phyloP scores from a whole-genome alignment of 495 filamentous ascomycete species.

The Clavariopsis aquatica region DNA sequence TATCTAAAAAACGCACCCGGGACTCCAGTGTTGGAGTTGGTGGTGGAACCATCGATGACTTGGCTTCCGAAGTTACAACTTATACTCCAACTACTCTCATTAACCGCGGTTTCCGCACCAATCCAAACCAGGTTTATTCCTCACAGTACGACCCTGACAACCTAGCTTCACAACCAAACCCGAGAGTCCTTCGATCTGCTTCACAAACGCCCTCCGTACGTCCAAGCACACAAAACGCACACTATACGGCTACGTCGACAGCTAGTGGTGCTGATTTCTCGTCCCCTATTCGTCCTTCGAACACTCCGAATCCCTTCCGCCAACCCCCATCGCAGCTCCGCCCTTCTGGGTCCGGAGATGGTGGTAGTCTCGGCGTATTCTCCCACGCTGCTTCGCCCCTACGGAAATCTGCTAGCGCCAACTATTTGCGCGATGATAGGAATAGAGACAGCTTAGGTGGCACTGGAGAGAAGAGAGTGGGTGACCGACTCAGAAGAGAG shows the following conservation, averaged over 20 bases:
- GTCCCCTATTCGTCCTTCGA: conserved; percentile 51
- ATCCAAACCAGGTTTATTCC: conserved; percentile 85
- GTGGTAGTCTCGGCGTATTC: conserved; percentile 60
- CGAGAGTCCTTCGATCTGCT: conserved; percentile 21
- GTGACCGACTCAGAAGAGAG: conserved; percentile 16
- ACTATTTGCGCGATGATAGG: conserved; percentile 20
- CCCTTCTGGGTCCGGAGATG: conserved; percentile 54
- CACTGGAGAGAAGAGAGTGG: conserved; percentile 15
- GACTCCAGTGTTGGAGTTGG: conserved; percentile 25
- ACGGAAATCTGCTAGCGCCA: conserved; percentile 28
- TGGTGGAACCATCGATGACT: conserved; percentile 45
- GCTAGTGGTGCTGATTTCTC: conserved; percentile 50
- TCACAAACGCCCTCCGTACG: conserved; percentile 30
- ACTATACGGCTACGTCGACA: conserved; percentile 41
- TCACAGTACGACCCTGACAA: conserved; percentile 75
- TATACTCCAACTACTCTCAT: conserved; percentile 78
- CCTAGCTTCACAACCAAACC: conserved; percentile 13
- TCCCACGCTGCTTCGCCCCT: conserved; percentile 32
- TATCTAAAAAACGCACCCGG: conserved; percentile 30
- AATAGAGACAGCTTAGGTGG: conserved; percentile 20
- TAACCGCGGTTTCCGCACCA: conserved; percentile 77
- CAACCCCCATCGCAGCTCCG: conserved; percentile 49
- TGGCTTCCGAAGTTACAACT: conserved; percentile 58
- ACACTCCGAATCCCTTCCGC: conserved; percentile 51
- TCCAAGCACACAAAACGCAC: conserved; percentile 34